Conservation (phyloP, 768 basidiomycete species). For the Leucosporidium creatinivorum region DNA sequence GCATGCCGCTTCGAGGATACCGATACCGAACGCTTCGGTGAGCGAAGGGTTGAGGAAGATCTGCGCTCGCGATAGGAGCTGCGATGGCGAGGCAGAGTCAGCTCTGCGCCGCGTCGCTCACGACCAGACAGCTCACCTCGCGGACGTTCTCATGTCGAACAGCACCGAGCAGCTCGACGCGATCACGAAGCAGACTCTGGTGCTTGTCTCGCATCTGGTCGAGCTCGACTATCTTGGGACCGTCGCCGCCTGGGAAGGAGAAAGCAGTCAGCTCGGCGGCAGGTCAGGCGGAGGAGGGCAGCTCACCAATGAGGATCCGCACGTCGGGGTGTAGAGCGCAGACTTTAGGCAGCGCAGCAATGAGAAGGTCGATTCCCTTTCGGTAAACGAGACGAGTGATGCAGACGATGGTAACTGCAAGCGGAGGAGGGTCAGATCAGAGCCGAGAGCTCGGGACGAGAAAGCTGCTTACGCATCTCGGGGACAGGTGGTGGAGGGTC, state of each 20-base stretch:
- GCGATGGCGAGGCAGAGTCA: background rate
- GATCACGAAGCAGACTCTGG: conserved; percentile 63
- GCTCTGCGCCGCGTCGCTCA: too few relatives aligned
- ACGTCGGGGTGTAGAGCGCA: conserved; percentile 79
- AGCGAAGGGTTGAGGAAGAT: conserved; percentile 94
- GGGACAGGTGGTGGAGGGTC: conserved; percentile 48
- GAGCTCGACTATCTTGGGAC: conserved; percentile 88
- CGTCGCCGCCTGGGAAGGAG: conserved; percentile 66
- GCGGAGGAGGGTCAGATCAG: background rate
- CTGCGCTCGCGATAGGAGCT: conserved; percentile 79
- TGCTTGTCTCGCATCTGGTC: conserved; percentile 93
- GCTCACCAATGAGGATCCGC: conserved; percentile 72
- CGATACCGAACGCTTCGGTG: conserved; percentile 94
- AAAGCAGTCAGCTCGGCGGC: too few relatives aligned
- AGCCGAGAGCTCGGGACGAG: background rate
- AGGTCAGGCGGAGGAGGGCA: background rate
- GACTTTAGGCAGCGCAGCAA: conserved; percentile 83
- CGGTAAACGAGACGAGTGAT: conserved; percentile 85
- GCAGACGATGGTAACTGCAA: conserved; percentile 78
- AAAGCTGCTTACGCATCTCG: conserved; percentile 10
- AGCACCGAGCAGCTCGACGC: conserved; percentile 79
- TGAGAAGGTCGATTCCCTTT: conserved; percentile 91
- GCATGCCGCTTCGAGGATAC: conserved; percentile 94
- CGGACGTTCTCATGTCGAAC: conserved; percentile 76
- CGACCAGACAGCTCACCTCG: conserved; percentile 50